phyloP scores from a whole-genome alignment of 352 stramenopile species.

The Pythium insidiosum region DNA sequence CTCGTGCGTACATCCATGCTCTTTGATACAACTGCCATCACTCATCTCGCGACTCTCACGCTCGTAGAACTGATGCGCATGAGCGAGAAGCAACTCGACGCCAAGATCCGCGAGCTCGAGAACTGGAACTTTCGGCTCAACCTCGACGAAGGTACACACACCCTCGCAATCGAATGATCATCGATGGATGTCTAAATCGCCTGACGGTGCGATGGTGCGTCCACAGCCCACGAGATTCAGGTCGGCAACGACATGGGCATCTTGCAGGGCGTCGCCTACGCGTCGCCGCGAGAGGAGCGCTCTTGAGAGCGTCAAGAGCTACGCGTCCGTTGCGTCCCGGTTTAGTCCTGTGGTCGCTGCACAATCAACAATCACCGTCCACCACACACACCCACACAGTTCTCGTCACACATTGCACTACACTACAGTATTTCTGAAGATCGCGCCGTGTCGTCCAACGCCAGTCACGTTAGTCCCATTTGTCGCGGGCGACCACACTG shows the following conservation, averaged over 20 bases:
- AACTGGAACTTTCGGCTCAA: slow-evolving; percentile 81
- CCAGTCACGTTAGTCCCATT: no score
- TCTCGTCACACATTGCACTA: background rate
- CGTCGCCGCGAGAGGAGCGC: background rate
- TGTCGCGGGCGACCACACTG: no score
- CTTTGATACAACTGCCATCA: background rate
- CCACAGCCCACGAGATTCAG: slow-evolving; percentile 12
- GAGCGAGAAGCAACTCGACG: slow-evolving; percentile 60
- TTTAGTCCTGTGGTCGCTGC: background rate
- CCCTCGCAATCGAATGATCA: background rate
- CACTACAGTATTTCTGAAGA: background rate
- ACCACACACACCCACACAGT: background rate
- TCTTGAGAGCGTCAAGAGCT: background rate
- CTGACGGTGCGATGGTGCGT: slow-evolving; percentile 3
- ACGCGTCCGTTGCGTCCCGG: background rate
- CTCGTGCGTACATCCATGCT: slow-evolving; percentile 15
- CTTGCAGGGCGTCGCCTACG: slow-evolving; percentile 7
- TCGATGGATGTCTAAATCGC: background rate
- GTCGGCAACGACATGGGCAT: slow-evolving; percentile 34
- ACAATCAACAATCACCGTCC: slow-evolving; percentile 1
- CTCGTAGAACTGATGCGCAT: slow-evolving; percentile 32
- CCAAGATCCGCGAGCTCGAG: slow-evolving; percentile 66
- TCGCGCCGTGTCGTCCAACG: background rate
- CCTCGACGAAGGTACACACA: slow-evolving; percentile 54
- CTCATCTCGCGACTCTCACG: background rate